Evolutionary conservation across 1,284 basidiomycete genomes (phyloP).

Genomic region (Ustilago trichophora): DNA sequence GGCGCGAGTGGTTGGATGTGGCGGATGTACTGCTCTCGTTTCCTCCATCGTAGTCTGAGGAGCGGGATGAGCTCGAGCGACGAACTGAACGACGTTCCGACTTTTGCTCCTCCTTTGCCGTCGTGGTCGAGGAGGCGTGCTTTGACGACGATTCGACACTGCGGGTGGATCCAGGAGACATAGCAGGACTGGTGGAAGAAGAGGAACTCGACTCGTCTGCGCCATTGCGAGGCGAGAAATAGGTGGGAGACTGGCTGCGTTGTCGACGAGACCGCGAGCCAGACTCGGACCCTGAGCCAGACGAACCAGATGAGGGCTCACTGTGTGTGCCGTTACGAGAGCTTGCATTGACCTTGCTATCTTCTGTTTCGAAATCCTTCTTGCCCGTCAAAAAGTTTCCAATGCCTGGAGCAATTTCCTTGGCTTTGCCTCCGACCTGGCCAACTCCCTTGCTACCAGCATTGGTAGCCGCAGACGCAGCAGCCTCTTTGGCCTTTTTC

Average conservation of each 20-base stretch:
- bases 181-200: conserved; percentile 30
- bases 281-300: conserved; percentile 28
- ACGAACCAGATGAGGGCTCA: conserved; percentile 8
- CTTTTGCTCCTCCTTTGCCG: conserved; percentile 9
- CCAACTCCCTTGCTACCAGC: conserved; percentile 5
- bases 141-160: conserved; percentile 8
- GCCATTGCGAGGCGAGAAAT: conserved; percentile 38
- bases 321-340: conserved; percentile 1
- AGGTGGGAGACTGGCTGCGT: conserved; percentile 37
- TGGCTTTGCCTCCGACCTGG: conserved; percentile 19
- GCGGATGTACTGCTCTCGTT: conserved; percentile 45
- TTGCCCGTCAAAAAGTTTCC: conserved; percentile 29
- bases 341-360: conserved; percentile 6
- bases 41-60: conserved; percentile 28
- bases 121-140: background rate
- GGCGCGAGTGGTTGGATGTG: conserved; percentile 36
- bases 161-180: conserved; percentile 27
- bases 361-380: conserved; percentile 3
- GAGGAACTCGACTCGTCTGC: conserved; percentile 32
- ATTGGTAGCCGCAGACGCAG: conserved; percentile 5
- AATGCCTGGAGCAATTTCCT: conserved; percentile 22
- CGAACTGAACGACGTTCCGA: conserved; percentile 11
- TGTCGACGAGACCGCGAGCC: conserved; percentile 21
- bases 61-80: conserved; percentile 20
- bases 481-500: conserved; percentile 33